These are phyloP conservation scores for Solanum sitiens DNA, from an alignment of 257 asterid species.

Conservation along the genomic window DNA sequence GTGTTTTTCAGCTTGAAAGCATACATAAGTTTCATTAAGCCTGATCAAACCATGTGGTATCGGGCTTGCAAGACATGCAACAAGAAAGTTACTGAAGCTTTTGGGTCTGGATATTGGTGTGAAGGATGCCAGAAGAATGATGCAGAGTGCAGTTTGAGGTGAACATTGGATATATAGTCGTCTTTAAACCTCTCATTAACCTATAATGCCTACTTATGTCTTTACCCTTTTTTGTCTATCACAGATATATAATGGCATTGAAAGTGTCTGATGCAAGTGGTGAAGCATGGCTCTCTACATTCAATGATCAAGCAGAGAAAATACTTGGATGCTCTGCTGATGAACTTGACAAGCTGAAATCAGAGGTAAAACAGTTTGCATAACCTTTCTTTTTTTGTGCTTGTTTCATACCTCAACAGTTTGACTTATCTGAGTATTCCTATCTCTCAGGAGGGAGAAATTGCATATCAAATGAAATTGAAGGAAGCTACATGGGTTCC, in stretches of 20 bases:
- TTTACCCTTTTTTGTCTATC: neutral
- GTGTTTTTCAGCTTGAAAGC: slow-evolving; percentile 61
- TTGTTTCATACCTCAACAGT: neutral
- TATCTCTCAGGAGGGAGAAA: slow-evolving; percentile 36
- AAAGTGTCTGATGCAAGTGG: slow-evolving; percentile 83
- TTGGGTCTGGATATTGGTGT: slow-evolving; percentile 86
- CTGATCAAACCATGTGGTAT: slow-evolving; percentile 94
- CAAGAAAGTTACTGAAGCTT: slow-evolving; percentile 81
- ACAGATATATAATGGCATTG: slow-evolving; percentile 61
- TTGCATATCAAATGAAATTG: slow-evolving; percentile 16
- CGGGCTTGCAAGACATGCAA: slow-evolving; percentile 84
- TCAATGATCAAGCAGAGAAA: slow-evolving; percentile 73
- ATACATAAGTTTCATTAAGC: slow-evolving; percentile 53
- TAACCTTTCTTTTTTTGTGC: neutral
- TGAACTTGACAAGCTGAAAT: slow-evolving; percentile 61
- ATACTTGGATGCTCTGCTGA: slow-evolving; percentile 73
- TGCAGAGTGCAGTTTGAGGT: slow-evolving; percentile 62
- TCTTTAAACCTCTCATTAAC: neutral
- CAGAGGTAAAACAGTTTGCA: slow-evolving; percentile 25
- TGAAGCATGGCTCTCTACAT: slow-evolving; percentile 66
- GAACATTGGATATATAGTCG: neutral
- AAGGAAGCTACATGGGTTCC: slow-evolving; percentile 59
- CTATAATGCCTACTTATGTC: neutral
- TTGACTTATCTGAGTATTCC: neutral
- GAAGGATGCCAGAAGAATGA: slow-evolving; percentile 68